Percentiles rank a stretch among this genome's conserved stretches.
phyloP scores from a whole-genome alignment of 192 early-diverging fungal genomes.

The Backusella psychrophila region DNA sequence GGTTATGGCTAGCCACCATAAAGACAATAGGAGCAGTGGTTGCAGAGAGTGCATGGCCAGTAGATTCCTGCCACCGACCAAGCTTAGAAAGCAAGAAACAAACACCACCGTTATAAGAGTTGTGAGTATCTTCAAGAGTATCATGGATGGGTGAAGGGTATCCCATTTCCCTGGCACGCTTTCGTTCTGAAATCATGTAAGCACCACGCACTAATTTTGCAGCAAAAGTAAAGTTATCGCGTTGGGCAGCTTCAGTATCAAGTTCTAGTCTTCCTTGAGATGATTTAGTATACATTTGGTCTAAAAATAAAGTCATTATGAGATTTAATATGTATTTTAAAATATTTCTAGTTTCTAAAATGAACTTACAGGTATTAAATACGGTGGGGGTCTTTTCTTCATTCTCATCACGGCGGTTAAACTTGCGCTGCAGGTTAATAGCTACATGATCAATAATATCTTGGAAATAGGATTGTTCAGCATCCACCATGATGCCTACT shows the following conservation, averaged over 20 bases:
- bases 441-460: constrained; percentile 85
- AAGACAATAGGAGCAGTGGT: constrained; percentile 58
- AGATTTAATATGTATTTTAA: background rate
- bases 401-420: constrained; percentile 50
- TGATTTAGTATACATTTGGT: constrained; percentile 89
- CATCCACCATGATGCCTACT: constrained; percentile 88
- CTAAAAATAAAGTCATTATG: constrained; percentile 16
- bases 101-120: constrained; percentile 77
- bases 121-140: constrained; percentile 77
- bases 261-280: constrained; percentile 56
- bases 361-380: constrained; percentile 79
- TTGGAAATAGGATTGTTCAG: constrained; percentile 94
- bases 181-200: constrained; percentile 53
- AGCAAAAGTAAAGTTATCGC: constrained; percentile 77
- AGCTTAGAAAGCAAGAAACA: constrained; percentile 66
- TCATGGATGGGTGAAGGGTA: constrained; percentile 82
- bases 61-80: constrained; percentile 31
- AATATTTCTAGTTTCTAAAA: background rate
- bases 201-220: constrained; percentile 70
- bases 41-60: constrained; percentile 24
- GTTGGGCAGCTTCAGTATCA: constrained; percentile 66
- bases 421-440: constrained; percentile 64
- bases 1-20: constrained; percentile 91
- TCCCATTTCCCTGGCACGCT: constrained; percentile 65
- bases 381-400: constrained; percentile 55